Evolutionary conservation across 2,329 filamentous ascomycete genomes (phyloP).

Genomic region (Cladorrhinum sp.): DNA sequence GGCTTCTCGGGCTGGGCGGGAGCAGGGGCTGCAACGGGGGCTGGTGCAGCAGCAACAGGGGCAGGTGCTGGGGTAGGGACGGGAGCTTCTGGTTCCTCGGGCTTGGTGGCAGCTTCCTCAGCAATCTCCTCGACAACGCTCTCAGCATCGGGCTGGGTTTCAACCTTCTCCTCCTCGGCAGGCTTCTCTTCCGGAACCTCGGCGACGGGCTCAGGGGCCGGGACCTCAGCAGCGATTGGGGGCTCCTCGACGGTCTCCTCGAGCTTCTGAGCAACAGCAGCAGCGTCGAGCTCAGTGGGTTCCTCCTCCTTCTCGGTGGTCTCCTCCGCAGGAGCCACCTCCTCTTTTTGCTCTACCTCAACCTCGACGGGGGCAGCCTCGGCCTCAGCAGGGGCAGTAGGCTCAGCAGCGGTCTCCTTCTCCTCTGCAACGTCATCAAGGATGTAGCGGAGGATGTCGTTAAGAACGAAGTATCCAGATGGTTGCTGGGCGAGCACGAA

Average conservation of each 20-base stretch:
- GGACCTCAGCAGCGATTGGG: constrained; percentile 27
- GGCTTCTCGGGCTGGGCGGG: constrained; percentile 45
- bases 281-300: constrained; percentile 35
- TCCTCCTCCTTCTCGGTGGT: constrained; percentile 71
- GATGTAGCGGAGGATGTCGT: constrained; percentile 96
- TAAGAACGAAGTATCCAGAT: constrained; percentile 96
- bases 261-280: constrained; percentile 70
- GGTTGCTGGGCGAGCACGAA: constrained; percentile 96
- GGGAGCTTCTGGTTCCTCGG: constrained; percentile 66
- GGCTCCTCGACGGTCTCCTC: constrained; percentile 50
- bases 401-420: constrained; percentile 32
- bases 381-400: constrained; percentile 33
- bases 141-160: constrained; percentile 43
- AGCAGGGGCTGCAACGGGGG: constrained; percentile 42
- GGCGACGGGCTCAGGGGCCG: constrained; percentile 34
- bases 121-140: constrained; percentile 51
- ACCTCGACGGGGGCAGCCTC: constrained; percentile 48
- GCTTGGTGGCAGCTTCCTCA: constrained; percentile 54
- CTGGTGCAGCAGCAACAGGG: constrained; percentile 44
- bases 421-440: constrained; percentile 67
- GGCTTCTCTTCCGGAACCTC: constrained; percentile 12
- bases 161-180: constrained; percentile 36
- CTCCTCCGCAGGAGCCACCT: constrained; percentile 35
- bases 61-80: constrained; percentile 52
- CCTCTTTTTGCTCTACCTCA: constrained; percentile 29